These are phyloP conservation scores for Fusarium phyllophilum DNA, from an alignment of 2,329 filamentous ascomycete species.

Conservation along the genomic window DNA sequence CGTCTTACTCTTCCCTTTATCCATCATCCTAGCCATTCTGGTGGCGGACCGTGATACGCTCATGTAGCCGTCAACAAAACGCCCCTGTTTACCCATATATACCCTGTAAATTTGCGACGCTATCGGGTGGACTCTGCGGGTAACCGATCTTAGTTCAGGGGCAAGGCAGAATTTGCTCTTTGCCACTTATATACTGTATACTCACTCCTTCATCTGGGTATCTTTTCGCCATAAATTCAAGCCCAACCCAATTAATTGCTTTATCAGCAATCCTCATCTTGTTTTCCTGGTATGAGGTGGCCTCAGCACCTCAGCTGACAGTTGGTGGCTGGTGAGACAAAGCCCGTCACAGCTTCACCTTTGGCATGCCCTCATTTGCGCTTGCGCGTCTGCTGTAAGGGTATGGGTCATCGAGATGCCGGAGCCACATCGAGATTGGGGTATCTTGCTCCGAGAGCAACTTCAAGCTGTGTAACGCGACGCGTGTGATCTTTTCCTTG, in stretches of 20 bases:
- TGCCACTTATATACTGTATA: background rate
- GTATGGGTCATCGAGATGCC: background rate
- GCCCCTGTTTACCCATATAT: background rate
- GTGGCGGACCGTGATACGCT: background rate
- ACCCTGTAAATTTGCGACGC: background rate
- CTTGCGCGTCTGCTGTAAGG: background rate
- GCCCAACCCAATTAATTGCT: background rate
- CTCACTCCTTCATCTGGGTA: no score
- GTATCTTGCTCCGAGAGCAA: background rate
- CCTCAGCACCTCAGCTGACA: background rate
- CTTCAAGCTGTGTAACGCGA: background rate
- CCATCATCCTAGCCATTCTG: fast-evolving
- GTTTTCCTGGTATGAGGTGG: background rate
- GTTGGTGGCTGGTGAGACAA: background rate
- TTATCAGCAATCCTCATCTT: no score
- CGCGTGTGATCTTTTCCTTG: background rate
- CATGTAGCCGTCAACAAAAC: background rate
- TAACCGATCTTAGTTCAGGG: background rate
- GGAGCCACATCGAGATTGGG: background rate
- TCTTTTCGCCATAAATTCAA: background rate
- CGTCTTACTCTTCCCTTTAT: background rate
- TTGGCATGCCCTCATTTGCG: background rate
- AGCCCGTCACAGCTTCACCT: background rate
- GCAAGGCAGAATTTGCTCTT: background rate
- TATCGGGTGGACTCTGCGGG: background rate